Conservation (phyloP, 2,329 filamentous ascomycete species). For the Cytospora leucostoma region DNA sequence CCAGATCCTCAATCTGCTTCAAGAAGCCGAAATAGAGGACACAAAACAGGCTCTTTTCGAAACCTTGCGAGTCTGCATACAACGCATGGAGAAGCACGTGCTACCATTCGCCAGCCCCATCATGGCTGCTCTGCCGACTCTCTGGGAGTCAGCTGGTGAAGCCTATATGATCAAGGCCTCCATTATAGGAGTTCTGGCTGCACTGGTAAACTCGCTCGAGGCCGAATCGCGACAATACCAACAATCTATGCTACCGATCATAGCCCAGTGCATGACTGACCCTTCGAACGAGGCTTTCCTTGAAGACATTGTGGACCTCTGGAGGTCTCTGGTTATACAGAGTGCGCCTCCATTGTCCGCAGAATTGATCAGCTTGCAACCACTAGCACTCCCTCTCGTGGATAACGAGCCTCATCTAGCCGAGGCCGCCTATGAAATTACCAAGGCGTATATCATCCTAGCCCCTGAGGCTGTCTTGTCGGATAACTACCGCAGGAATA, state of each 20-base stretch:
- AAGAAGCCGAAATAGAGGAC: constrained; percentile 78
- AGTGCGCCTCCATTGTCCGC: constrained; percentile 62
- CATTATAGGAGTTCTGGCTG: constrained; percentile 81
- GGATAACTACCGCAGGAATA: constrained; percentile 54
- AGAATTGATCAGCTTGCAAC: constrained; percentile 64
- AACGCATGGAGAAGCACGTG: constrained; percentile 75
- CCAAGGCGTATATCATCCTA: constrained; percentile 71
- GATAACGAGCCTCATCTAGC: constrained; percentile 67
- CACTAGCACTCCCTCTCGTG: constrained; percentile 65
- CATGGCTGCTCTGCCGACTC: constrained; percentile 72
- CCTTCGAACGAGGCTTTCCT: constrained; percentile 71
- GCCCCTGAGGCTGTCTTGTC: constrained; percentile 67
- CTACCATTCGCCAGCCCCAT: constrained; percentile 74
- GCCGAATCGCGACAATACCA: constrained; percentile 78
- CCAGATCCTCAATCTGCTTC: constrained; percentile 74
- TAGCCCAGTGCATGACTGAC: constrained; percentile 41
- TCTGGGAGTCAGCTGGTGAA: constrained; percentile 80
- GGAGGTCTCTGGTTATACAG: constrained; percentile 72
- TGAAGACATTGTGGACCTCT: constrained; percentile 89
- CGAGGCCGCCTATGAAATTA: constrained; percentile 61
- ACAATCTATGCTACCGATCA: constrained; percentile 75
- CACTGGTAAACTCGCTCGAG: constrained; percentile 84
- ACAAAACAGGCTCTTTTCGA: constrained; percentile 89
- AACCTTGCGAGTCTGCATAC: constrained; percentile 79
- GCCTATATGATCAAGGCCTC: constrained; percentile 93